Evolutionary conservation across 2,329 filamentous ascomycete species (phyloP).

Genomic region (Boeremia lycopersici): DNA sequence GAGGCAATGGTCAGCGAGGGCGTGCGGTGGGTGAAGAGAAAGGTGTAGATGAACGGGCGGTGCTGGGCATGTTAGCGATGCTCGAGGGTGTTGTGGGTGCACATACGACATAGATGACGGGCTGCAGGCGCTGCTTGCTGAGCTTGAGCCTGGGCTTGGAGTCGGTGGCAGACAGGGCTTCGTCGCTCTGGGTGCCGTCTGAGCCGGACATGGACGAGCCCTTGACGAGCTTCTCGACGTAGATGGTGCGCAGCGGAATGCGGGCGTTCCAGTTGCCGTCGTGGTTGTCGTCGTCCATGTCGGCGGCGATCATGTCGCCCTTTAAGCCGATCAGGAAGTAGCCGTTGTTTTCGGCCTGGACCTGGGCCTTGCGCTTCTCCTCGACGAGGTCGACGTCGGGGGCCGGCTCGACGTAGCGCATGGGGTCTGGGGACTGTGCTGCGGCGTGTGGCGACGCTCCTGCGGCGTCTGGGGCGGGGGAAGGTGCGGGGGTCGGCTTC

Average conservation of each 20-base stretch:
- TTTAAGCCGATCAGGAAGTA: slow-evolving; percentile 72
- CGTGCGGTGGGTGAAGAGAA: slow-evolving; percentile 70
- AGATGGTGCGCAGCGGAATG: slow-evolving; percentile 68
- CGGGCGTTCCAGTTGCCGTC: slow-evolving; percentile 52
- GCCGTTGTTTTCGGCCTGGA: slow-evolving; percentile 53
- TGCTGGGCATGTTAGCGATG: slow-evolving; percentile 42
- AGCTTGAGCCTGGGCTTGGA: slow-evolving; percentile 3
- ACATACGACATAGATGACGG: slow-evolving; percentile 70
- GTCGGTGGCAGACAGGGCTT: slow-evolving; percentile 21
- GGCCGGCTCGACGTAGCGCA: slow-evolving; percentile 46
- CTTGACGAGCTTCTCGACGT: slow-evolving; percentile 65
- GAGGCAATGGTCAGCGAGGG: slow-evolving; percentile 55
- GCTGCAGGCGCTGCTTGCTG: slow-evolving; percentile 58
- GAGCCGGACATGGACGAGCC: slow-evolving; percentile 18
- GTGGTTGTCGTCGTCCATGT: slow-evolving; percentile 53
- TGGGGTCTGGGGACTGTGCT: slow-evolving; percentile 27
- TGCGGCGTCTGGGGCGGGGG: too few relatives aligned
- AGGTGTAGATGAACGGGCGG: slow-evolving; percentile 77
- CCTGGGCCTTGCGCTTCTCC: slow-evolving; percentile 64
- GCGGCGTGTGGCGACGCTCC: too few relatives aligned
- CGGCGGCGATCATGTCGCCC: slow-evolving; percentile 64
- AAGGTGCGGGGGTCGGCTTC: slow-evolving; percentile 14
- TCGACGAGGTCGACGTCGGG: slow-evolving; percentile 57
- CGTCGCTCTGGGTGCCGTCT: slow-evolving; percentile 30
- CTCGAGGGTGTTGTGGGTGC: too few relatives aligned